Percentiles rank a stretch among this genome's conserved stretches.
These are phyloP conservation scores for Penicillium sp. DNA, from an alignment of 2,329 filamentous ascomycete genomes.

Conservation along the genomic window DNA sequence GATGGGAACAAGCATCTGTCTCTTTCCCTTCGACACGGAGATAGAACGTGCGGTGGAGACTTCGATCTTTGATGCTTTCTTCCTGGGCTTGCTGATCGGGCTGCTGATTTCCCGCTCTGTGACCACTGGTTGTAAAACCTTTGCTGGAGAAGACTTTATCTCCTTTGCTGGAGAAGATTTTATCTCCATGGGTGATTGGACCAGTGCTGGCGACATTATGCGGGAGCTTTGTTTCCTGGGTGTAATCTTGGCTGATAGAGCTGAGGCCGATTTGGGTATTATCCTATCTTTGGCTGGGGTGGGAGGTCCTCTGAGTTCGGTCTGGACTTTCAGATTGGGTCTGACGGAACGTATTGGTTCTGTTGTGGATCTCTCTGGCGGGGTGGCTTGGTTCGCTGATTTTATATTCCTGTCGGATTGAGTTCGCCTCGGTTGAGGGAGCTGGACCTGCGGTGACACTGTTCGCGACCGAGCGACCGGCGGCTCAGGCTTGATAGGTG, in stretches of 20 bases:
- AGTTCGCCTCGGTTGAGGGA: background rate
- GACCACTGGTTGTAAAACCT: background rate
- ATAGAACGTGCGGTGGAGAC: slow-evolving; percentile 42
- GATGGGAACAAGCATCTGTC: slow-evolving; percentile 40
- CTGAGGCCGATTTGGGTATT: slow-evolving; percentile 10
- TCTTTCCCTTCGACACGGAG: slow-evolving; percentile 36
- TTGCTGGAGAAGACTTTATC: background rate
- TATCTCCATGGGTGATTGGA: background rate
- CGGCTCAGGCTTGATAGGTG: slow-evolving; percentile 16
- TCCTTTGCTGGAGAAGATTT: background rate
- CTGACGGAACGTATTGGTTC: background rate
- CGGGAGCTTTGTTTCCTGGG: background rate
- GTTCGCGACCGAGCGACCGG: background rate
- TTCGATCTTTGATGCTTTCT: slow-evolving; percentile 25
- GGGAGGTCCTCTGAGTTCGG: slow-evolving; percentile 3
- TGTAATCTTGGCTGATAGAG: slow-evolving; percentile 13
- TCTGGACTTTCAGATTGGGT: background rate
- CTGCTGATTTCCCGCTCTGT: background rate
- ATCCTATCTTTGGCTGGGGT: slow-evolving; percentile 9
- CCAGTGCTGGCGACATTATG: background rate
- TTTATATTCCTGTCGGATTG: background rate
- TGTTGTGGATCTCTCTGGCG: background rate
- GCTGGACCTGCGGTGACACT: background rate
- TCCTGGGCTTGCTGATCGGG: background rate
- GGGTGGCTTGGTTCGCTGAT: background rate